Base-by-base conservation (phyloP, 2,329 filamentous ascomycete species). In the Trichoderma simmonsii region DNA sequence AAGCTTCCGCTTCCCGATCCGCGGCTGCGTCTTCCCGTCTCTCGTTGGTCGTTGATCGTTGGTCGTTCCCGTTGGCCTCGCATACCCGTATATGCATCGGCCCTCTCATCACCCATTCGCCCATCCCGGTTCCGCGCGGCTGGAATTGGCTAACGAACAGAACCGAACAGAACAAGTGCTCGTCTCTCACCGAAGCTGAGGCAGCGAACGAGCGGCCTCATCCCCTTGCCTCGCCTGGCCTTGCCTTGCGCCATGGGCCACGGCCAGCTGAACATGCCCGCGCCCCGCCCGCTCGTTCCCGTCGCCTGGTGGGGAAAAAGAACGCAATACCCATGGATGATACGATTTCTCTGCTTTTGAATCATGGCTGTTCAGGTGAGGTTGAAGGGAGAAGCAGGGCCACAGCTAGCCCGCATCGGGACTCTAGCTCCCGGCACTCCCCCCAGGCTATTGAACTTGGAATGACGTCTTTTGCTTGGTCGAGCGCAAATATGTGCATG, bases 101-200 rank as follows among this genome's bases (percentile, higher is more conserved):
- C 56, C 59, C n/a, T 54, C 48, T 21, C 48, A 54, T 36, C 59
- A 32, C 21, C 59, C 32, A 62, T 43, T 63, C 34, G 60, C 34
- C 24, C 60, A 63, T 30, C 60, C 28, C 1, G 60, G 24, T 36
- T 43, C 60, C 34, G 60, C 34, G 60, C 34, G 34, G 60, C 60
- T 63, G 60, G 60, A 34, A 63, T 36, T 36, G 34, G 34, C 34
- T 15, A 36, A 36, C 34, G 3, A 36, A 36, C 34, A 36, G 32
- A 34, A 34, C 32, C 12, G 32, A 34, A n/a, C 43, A 8, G 43
- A 21, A 51, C n/a, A 21, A 21, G 43, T 51, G 18, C 43, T 51
- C 51, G 64, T 51, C 64, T 51, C 54, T 67, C 21, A 67, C 64
- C 64, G 64, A 67, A 67, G 64, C 64, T 57, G 64, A 43, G 7